A percentile compares a stretch with the other conserved stretches of the same genome.
These are phyloP conservation scores for Paramecium biaurelia DNA, from an alignment of 73 alveolate species.

Conservation along the genomic window DNA sequence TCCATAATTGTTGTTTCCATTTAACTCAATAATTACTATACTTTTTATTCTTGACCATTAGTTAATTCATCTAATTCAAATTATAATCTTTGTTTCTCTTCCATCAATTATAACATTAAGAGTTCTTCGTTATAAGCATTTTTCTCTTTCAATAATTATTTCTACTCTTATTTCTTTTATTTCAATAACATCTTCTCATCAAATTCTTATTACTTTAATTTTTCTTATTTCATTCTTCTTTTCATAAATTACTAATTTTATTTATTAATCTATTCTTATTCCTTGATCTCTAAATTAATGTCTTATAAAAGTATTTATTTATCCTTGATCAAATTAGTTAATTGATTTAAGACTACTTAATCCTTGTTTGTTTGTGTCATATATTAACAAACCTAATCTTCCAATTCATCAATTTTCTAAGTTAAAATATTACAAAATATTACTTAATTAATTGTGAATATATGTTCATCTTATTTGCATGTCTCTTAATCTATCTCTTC, in stretches of 20 bases:
- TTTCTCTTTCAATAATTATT: background rate
- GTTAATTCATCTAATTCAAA: background rate
- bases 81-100: background rate
- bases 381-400: background rate
- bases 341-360: background rate
- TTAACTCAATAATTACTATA: background rate
- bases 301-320: background rate
- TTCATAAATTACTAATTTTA: background rate
- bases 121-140: background rate
- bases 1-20: background rate
- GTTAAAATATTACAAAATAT: background rate
- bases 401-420: background rate
- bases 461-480: background rate
- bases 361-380: background rate
- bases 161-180: background rate
- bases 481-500: conserved; percentile 2
- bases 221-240: background rate
- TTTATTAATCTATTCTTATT: background rate
- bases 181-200: background rate
- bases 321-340: background rate
- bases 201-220: background rate
- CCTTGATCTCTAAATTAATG: background rate
- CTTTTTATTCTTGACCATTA: background rate
- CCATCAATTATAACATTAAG: background rate
- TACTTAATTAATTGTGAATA: background rate